Base-by-base conservation (phyloP, 2,329 filamentous ascomycete species). In the Colletotrichum viniferum region DNA sequence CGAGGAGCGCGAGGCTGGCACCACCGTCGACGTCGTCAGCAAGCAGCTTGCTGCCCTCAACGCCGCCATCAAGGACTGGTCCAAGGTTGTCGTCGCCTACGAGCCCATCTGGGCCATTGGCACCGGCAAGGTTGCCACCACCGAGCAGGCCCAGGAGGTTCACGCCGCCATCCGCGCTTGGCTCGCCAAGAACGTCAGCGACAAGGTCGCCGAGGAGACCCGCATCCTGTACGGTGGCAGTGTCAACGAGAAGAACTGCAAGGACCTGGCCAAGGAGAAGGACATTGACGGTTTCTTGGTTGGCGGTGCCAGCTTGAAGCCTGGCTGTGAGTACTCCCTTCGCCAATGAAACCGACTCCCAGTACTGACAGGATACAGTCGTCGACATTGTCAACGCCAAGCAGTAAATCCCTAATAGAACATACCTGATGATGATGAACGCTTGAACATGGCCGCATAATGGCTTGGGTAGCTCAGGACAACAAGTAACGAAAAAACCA, bases 261-360 rank as follows among this genome's bases (percentile, higher is more conserved):
- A 90, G 83, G 96, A 98, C 78, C 91, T 99, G 81, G 92, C 94
- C 85, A 96, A 96, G 90, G 92, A 98, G 92, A 85, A 92, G 78
- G 97, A 99, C 86, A 98, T 99, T 85, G 97, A 99, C 86, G 97
- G 97, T 75, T 98, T 98, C 93, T 91, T 98, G 80, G 96, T 98
- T 79, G 96, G 96, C 79, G 96, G 96, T 86, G 96, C 96, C 84
- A 97, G 94, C 85, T 92, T 98, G 88, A 98, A 98, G 93, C 96
- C 96, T 84, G 96, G 95, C 79, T 98, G 94, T 95, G 88, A 90
- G 94, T 61, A 26, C 21, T 28, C 34, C 18, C 34, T 14, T 48
- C 62, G 21, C 24, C 24, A 38, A 9, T 16, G 52, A 13, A 34
- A 9, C 18, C 6, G 26, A 58, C 24, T 30, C 10, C 14, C 24